Evolutionary conservation across 139 green algal genomes (phyloP), one percentile per base, ranked within the genome.

Genomic region (Chlorella vulgaris): DNA sequence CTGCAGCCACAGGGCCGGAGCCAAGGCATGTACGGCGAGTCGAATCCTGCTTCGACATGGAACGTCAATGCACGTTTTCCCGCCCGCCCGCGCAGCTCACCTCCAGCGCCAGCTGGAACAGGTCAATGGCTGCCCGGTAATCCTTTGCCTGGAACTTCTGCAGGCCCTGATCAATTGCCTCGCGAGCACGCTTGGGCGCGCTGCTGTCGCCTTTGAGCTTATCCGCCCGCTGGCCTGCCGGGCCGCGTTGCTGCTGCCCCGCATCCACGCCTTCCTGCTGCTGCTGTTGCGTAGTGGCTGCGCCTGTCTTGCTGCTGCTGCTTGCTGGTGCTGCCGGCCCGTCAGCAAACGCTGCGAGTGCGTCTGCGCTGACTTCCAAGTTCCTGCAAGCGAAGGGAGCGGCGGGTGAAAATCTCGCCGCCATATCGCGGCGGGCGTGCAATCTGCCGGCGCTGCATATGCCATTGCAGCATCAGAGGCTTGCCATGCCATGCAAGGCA

Each of bases 31-130:
- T n/a, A n/a, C n/a, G n/a, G n/a, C n/a, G n/a, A n/a, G n/a, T n/a
- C n/a, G n/a, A n/a, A n/a, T n/a, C n/a, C n/a, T n/a, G n/a, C n/a
- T n/a, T n/a, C n/a, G n/a, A n/a, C n/a, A n/a, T n/a, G n/a, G n/a
- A n/a, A n/a, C n/a, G n/a, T n/a, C n/a, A n/a, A n/a, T n/a, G n/a
- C n/a, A n/a, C 60, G 28, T 38, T 68, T 19, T 68, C 7, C 26
- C 28, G 7, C 7, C 26, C 60, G n/a, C 19, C 26, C 60, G 15
- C 26, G 7, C 19, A 35, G 55, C 55, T 29, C 18, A 65, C 55
- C 55, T 93, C 91, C 68, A 94, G 81, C 1, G 91, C 84, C 15
- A 89, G 38, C 81, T 93, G 90, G 77, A 93, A 95, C 24, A 93
- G 55, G 21, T 85, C 83, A 6, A 95, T 86, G 7, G 91, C 91